Conservation (phyloP, 2,329 filamentous ascomycete species). For the Orbilia ellipsospora region DNA sequence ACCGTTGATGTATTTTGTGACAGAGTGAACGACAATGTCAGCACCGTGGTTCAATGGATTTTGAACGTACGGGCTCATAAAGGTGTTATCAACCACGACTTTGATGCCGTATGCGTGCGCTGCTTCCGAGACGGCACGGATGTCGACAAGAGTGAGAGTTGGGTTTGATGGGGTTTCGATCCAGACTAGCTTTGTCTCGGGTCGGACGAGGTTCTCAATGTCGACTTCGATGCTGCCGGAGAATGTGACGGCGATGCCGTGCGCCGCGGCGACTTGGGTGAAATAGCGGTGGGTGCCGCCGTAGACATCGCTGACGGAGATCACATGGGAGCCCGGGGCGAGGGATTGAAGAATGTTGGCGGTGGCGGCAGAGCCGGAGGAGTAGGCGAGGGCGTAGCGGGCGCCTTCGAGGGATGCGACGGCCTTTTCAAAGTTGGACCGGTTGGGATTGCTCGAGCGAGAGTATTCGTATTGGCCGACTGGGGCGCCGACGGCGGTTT, state of each 20-base stretch:
- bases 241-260: conserved; percentile 94
- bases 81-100: conserved; percentile 99
- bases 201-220: conserved; percentile 82
- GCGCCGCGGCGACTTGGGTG: conserved; percentile 93
- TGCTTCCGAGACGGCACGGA: conserved; percentile 81
- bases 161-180: conserved; percentile 97
- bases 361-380: conserved; percentile 92
- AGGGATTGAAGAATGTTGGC: conserved; percentile 93
- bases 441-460: conserved; percentile 92
- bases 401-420: conserved; percentile 93
- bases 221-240: conserved; percentile 91
- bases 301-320: conserved; percentile 97
- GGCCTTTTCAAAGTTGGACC: conserved; percentile 90
- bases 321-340: conserved; percentile 88
- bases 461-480: conserved; percentile 93
- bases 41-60: conserved; percentile 95
- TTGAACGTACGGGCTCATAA: conserved; percentile 94
- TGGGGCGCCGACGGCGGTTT: conserved; percentile 85
- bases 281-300: conserved; percentile 98
- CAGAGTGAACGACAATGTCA: conserved; percentile 95
- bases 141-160: conserved; percentile 91
- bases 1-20: conserved; percentile 99
- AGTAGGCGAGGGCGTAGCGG: conserved; percentile 91
- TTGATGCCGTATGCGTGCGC: conserved; percentile 89
- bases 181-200: conserved; percentile 94